Percentiles rank a stretch among this genome's conserved stretches.
These are phyloP conservation scores for Ampelocalamus luodianensis DNA, from an alignment of 176 grass and related monocot genomes.

Conservation along the genomic window DNA sequence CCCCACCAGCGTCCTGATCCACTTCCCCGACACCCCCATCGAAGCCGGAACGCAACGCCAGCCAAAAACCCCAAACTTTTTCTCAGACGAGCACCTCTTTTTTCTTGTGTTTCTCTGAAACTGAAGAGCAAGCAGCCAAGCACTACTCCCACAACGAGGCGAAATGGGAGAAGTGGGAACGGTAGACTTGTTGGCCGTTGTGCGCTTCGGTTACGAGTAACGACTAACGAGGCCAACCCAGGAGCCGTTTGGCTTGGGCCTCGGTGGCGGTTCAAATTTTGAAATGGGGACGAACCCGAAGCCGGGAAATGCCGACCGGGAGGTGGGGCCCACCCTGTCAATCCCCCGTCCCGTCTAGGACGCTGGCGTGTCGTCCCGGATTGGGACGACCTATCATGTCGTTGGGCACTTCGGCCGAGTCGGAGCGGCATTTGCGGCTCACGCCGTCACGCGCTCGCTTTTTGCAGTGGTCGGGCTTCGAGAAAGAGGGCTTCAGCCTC, in stretches of 20 bases:
- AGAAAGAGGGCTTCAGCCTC: background rate
- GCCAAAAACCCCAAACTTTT: background rate
- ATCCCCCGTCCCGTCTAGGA: background rate
- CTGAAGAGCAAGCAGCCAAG: background rate
- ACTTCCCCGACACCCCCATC: conserved; percentile 81
- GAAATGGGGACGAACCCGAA: conserved; percentile 22
- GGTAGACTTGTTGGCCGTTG: conserved; percentile 42
- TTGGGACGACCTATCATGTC: background rate
- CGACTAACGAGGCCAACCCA: conserved; percentile 3
- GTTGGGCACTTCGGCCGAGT: background rate
- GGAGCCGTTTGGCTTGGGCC: conserved; percentile 27
- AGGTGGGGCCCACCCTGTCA: background rate
- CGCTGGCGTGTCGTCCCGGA: conserved; percentile 23
- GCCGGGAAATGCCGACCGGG: background rate
- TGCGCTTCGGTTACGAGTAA: conserved; percentile 3
- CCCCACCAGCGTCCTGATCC: conserved; percentile 76
- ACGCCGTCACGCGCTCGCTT: conserved; percentile 26
- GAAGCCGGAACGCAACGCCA: background rate
- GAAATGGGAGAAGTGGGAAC: conserved; percentile 12
- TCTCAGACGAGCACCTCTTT: background rate
- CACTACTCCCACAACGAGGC: background rate
- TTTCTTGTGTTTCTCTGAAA: background rate
- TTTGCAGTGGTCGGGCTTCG: conserved; percentile 32
- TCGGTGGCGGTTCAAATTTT: conserved; percentile 46
- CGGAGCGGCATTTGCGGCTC: conserved; percentile 16